Conservation (phyloP, 208 protist species). For the Spongospora subterranea region DNA sequence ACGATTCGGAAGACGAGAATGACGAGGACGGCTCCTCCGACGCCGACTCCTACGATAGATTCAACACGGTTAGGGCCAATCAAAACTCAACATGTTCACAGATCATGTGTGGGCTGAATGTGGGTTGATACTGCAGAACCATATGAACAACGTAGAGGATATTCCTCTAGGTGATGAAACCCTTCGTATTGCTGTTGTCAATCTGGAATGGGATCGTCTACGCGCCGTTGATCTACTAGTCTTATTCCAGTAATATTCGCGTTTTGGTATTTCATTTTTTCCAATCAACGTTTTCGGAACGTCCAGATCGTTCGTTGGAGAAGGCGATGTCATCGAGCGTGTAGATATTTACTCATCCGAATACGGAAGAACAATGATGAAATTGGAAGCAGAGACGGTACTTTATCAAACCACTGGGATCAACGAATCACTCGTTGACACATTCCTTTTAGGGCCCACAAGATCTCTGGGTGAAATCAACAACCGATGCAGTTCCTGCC, state of each 20-base stretch:
- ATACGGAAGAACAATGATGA: constrained; percentile 40
- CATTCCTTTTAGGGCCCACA: neutral
- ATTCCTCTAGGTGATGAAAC: constrained; percentile 8
- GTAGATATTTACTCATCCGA: constrained; percentile 11
- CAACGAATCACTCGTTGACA: neutral
- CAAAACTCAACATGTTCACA: no score
- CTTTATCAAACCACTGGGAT: neutral
- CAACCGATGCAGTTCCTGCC: neutral
- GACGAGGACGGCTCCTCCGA: neutral
- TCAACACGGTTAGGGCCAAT: no score
- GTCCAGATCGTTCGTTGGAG: neutral
- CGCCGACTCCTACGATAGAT: no score
- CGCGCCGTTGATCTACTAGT: constrained; percentile 40
- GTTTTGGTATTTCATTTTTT: neutral
- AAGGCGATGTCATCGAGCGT: neutral
- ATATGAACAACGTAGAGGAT: constrained; percentile 35
- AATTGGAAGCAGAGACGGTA: neutral
- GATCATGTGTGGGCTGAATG: no score
- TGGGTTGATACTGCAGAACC: neutral
- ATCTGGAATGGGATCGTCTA: constrained; percentile 54
- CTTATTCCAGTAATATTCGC: neutral
- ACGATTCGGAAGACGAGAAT: neutral
- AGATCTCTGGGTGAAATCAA: neutral
- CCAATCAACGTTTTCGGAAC: neutral
- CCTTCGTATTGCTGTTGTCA: constrained; percentile 2